phyloP scores from a whole-genome alignment of 441 rosid species.

The Hypseocharis bilobata region DNA sequence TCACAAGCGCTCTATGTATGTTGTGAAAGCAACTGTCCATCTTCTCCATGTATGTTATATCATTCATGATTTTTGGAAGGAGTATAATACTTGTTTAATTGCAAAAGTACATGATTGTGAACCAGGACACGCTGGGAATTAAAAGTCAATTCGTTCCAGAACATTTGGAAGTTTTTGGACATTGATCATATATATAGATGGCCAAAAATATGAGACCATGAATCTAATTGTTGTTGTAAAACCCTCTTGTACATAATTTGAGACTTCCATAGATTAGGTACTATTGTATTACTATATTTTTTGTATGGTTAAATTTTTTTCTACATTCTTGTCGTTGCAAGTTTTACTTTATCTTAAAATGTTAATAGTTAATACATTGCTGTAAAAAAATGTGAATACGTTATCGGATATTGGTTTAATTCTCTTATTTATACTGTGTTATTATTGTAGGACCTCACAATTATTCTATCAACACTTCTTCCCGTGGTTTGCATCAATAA shows the following conservation, averaged over 20 bases:
- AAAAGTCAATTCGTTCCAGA: background rate
- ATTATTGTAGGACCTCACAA: conserved; percentile 59
- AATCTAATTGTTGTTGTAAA: background rate
- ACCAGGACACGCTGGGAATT: background rate
- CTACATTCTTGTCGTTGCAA: background rate
- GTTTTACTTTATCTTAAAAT: conserved; percentile 3
- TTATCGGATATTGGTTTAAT: conserved; percentile 3
- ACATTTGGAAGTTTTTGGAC: background rate
- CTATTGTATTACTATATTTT: no score
- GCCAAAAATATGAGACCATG: conserved; percentile 1
- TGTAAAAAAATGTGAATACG: background rate
- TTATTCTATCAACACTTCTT: conserved; percentile 80
- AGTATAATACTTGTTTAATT: background rate
- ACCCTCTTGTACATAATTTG: background rate
- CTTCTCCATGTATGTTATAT: conserved; percentile 1
- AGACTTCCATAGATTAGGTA: background rate
- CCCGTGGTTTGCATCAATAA: conserved; percentile 57
- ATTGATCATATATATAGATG: background rate
- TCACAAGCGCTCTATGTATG: background rate
- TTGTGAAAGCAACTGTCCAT: background rate
- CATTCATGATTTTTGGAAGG: background rate
- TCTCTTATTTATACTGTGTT: conserved; percentile 2
- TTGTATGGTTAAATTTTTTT: background rate
- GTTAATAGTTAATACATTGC: conserved; percentile 5
- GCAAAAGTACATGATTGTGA: background rate